Base-by-base conservation (phyloP, 441 rosid species). In the Bruguiera hainesii region DNA sequence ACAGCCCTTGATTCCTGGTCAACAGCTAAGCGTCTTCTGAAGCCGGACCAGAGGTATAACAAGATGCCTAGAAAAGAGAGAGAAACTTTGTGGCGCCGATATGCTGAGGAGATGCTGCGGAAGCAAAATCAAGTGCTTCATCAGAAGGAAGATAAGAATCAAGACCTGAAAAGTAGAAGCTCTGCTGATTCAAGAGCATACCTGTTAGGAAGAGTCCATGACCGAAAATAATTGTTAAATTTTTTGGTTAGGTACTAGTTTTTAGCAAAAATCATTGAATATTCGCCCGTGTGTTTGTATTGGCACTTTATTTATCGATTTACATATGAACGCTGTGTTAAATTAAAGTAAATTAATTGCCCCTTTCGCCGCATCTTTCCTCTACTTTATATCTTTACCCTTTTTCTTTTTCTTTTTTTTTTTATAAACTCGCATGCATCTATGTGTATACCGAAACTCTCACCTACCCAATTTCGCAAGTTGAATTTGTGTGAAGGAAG, bases 1-100 rank as follows among this genome's bases (percentile, higher is more conserved):
- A 86, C 94, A 1, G 83, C 80, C 60, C 84, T 96, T 21, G 89
- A 88, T 74, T 96, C 98, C 0, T 96, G 99, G 99, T 90, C 99
- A 53, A 87, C 90, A 0, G 97, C 97, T 42, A 96, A 89, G 79
- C 93, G 83, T 46, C 71, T 85, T 63, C 83, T 93, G 20, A 96
- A 89, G 81, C 70, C 82, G 0, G 97, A 96, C 75, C 82, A 85
- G 25, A 80, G 99, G 62, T 90, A 87, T 79, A 88, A 71, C 83
- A 96, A 87, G 82, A 85, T 89, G 93, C 97, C 97, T 0, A 83
- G 97, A 66, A 85, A 89, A 70, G 96, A 93, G 48, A 84, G 98
- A 67, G 98, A 96, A 75, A 71, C 73, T 33, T 19, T 84, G 73
- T 96, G 98, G 99, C 93, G 84, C 3, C 80, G 97, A 59, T 78